Conservation (phyloP, 345 rosid genomes). For the Garcia nutans region DNA sequence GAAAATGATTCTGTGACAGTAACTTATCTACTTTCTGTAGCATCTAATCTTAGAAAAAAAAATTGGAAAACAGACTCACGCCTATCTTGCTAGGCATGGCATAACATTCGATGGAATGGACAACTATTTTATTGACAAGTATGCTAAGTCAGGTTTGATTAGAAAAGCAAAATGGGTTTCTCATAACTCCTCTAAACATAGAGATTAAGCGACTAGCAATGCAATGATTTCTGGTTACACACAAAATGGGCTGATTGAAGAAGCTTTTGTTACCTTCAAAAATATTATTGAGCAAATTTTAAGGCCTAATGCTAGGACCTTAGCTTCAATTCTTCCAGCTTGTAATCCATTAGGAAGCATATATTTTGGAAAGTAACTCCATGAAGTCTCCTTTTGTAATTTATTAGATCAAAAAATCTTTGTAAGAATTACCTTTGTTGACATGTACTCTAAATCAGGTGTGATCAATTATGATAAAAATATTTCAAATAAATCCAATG, state of each 20-base stretch:
- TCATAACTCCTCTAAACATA: constrained; percentile 30
- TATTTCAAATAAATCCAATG: constrained; percentile 43
- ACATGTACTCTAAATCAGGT: constrained; percentile 88
- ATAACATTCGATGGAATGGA: constrained; percentile 72
- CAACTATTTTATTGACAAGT: constrained; percentile 79
- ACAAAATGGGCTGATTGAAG: constrained; percentile 59
- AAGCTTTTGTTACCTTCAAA: constrained; percentile 50
- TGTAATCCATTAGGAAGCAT: constrained; percentile 61
- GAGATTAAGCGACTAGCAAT: constrained; percentile 88
- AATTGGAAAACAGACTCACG: constrained; percentile 80
- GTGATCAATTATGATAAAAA: constrained; percentile 54
- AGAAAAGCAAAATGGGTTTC: constrained; percentile 46
- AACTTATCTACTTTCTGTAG: constrained; percentile 74
- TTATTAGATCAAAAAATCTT: constrained; percentile 65
- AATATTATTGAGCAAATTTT: constrained; percentile 61
- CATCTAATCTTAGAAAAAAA: constrained; percentile 75
- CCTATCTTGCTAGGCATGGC: constrained; percentile 64
- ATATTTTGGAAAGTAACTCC: constrained; percentile 73
- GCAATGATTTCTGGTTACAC: constrained; percentile 82
- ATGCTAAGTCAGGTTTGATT: constrained; percentile 77
- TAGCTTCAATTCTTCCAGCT: constrained; percentile 80
- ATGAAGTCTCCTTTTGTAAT: constrained; percentile 65
- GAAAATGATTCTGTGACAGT: constrained; percentile 64
- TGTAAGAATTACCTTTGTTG: constrained; percentile 70
- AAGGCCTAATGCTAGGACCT: constrained; percentile 64